Evolutionary conservation across 805 yeast genomes (phyloP).

Genomic region (Myxozyma sirexii): DNA sequence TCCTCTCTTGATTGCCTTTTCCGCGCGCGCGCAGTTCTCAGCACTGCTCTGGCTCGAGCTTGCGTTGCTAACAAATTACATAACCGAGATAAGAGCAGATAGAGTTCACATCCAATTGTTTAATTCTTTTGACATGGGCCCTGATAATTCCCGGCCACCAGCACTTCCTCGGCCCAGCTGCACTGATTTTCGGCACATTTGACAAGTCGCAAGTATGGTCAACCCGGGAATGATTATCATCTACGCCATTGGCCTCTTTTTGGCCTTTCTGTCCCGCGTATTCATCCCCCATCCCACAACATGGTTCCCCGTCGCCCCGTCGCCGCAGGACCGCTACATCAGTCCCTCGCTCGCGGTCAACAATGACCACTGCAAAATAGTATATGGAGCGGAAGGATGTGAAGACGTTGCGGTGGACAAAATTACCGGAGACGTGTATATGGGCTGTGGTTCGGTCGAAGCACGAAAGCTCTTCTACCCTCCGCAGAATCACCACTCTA

Average conservation of each 20-base stretch:
- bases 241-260: conserved; percentile 7
- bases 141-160: too few relatives aligned
- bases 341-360: conserved; percentile 1
- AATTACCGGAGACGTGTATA: conserved; percentile 15
- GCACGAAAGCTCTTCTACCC: conserved; percentile 17
- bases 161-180: neutral
- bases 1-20: too few relatives aligned
- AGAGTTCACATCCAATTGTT: too few relatives aligned
- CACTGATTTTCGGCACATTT: neutral
- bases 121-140: too few relatives aligned
- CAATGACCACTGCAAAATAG: conserved; percentile 8
- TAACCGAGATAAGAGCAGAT: neutral
- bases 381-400: conserved; percentile 17
- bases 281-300: conserved; percentile 9
- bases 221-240: conserved; percentile 1
- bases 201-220: neutral
- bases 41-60: neutral
- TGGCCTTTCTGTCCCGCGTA: conserved; percentile 1
- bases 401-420: conserved; percentile 19
- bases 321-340: conserved; percentile 9
- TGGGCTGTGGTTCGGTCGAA: conserved; percentile 22
- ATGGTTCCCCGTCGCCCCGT: conserved; percentile 2
- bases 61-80: neutral
- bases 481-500: conserved; percentile 13
- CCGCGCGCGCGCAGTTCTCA: neutral